Conservation (phyloP, 306 rosid species). For the Elaeagnus macrophylla region DNA sequence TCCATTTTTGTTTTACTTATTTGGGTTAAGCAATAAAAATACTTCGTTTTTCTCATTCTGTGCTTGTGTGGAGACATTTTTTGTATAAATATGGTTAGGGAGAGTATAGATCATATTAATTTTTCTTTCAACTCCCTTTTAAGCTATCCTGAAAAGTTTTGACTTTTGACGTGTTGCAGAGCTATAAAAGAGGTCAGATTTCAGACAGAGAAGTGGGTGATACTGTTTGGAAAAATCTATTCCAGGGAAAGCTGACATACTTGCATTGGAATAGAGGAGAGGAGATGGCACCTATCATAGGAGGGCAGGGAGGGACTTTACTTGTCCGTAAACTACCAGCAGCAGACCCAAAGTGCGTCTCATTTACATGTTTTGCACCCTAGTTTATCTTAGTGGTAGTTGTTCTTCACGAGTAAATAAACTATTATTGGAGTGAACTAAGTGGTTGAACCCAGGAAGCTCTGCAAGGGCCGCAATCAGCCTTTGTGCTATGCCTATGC, state of each 20-base stretch:
- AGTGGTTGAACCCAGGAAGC: too few relatives aligned
- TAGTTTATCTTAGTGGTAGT: constrained; percentile 13
- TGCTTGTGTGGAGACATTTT: too few relatives aligned
- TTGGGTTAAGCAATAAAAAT: too few relatives aligned
- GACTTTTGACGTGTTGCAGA: constrained; percentile 36
- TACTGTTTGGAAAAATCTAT: constrained; percentile 45
- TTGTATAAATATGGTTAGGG: too few relatives aligned
- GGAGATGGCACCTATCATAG: constrained; percentile 75
- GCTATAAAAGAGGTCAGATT: constrained; percentile 48
- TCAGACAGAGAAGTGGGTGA: constrained; percentile 36
- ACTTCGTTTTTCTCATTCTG: too few relatives aligned
- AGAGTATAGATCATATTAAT: too few relatives aligned
- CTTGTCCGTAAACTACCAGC: constrained; percentile 70
- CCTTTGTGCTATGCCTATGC: too few relatives aligned
- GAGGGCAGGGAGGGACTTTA: constrained; percentile 57
- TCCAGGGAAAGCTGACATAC: constrained; percentile 64
- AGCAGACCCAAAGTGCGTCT: constrained; percentile 50
- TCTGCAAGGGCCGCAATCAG: too few relatives aligned
- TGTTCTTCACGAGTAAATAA: neutral
- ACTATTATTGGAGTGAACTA: too few relatives aligned
- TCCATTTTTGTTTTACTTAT: too few relatives aligned
- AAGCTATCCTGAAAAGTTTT: constrained; percentile 14
- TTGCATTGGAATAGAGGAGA: constrained; percentile 75
- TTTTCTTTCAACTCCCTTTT: constrained; percentile 2
- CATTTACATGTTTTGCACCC: constrained; percentile 10